Evolutionary conservation across 371 early-diverging fungal species (phyloP), one percentile per base, ranked within the genome.

Genomic region (Mortierella sp.): DNA sequence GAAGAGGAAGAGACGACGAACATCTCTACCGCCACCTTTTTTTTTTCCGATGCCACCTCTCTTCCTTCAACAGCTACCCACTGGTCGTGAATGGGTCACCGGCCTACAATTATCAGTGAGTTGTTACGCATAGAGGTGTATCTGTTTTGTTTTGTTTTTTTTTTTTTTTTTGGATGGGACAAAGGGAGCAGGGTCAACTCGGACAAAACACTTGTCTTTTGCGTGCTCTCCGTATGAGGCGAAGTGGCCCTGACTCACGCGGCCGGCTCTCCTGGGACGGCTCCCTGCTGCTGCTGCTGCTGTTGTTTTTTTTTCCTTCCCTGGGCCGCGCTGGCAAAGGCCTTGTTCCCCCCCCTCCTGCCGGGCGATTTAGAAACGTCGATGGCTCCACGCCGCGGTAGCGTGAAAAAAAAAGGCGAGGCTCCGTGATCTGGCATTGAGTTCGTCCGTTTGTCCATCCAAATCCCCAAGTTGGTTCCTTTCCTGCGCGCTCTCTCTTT

Each of bases 291-390:
- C 9, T 16, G 16, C 23, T 16, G 30, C 50, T 12, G 47, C 46
- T n/a, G n/a, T 29, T 53, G 30, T 30, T 15, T 58, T 21, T 18
- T 21, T 9, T 9, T 47, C 21, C 18, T 64, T 76, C 70, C 76
- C 76, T 76, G 26, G 68, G 47, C 62, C 67, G 25, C 11, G 71
- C 61, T 29, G 76, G 68, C n/a, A n/a, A n/a, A n/a, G n/a, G n/a
- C n/a, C n/a, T n/a, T n/a, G n/a, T n/a, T n/a, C n/a, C n/a, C n/a
- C n/a, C n/a, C n/a, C n/a, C n/a, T n/a, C n/a, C n/a, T n/a, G n/a
- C n/a, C n/a, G n/a, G n/a, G n/a, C n/a, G n/a, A n/a, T n/a, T n/a
- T n/a, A n/a, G n/a, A n/a, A 57, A 71, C 67, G 25, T 76, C 71
- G 12, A 37, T 61, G 46, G 66, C 68, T 21, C 63, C 52, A 71